Conservation (phyloP, 2,329 filamentous ascomycete species). For the Cladosporium austrohemisphaericum region DNA sequence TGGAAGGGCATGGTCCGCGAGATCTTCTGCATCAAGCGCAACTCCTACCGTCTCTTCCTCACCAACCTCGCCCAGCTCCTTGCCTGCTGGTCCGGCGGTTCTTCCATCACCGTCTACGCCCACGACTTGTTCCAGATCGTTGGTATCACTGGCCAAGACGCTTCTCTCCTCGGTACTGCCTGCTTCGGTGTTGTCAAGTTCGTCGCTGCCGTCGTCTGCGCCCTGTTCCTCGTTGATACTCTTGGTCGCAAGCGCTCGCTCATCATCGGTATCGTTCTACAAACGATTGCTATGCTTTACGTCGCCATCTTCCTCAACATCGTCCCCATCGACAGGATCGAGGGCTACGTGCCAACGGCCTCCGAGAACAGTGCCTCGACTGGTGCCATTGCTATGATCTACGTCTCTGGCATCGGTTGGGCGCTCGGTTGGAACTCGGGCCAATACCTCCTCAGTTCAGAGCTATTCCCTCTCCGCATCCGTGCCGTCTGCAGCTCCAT, state of each 20-base stretch:
- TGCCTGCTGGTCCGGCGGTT: slow-evolving; percentile 69
- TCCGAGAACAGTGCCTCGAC: slow-evolving; percentile 54
- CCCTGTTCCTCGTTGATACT: slow-evolving; percentile 72
- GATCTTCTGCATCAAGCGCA: slow-evolving; percentile 62
- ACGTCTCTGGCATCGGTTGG: slow-evolving; percentile 62
- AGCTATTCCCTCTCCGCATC: slow-evolving; percentile 69
- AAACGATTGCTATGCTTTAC: slow-evolving; percentile 48
- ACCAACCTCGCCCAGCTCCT: slow-evolving; percentile 64
- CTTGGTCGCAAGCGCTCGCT: slow-evolving; percentile 64
- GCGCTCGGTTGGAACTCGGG: slow-evolving; percentile 48
- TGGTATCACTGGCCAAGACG: slow-evolving; percentile 62
- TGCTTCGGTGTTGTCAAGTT: slow-evolving; percentile 75
- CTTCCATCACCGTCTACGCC: slow-evolving; percentile 71
- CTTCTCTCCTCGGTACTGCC: slow-evolving; percentile 66
- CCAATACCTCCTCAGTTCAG: slow-evolving; percentile 70
- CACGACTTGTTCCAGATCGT: slow-evolving; percentile 68
- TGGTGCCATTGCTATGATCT: slow-evolving; percentile 51
- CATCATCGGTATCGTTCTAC: slow-evolving; percentile 45
- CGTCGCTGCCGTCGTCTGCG: slow-evolving; percentile 61
- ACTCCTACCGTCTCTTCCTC: slow-evolving; percentile 68
- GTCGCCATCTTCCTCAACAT: slow-evolving; percentile 49
- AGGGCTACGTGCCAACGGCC: slow-evolving; percentile 45
- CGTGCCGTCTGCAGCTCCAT: slow-evolving; percentile 65
- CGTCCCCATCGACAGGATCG: slow-evolving; percentile 54
- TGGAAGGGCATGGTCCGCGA: slow-evolving; percentile 63